Evolutionary conservation across 2,329 filamentous ascomycete genomes (phyloP).

Genomic region (Pseudogymnoascus sp.): DNA sequence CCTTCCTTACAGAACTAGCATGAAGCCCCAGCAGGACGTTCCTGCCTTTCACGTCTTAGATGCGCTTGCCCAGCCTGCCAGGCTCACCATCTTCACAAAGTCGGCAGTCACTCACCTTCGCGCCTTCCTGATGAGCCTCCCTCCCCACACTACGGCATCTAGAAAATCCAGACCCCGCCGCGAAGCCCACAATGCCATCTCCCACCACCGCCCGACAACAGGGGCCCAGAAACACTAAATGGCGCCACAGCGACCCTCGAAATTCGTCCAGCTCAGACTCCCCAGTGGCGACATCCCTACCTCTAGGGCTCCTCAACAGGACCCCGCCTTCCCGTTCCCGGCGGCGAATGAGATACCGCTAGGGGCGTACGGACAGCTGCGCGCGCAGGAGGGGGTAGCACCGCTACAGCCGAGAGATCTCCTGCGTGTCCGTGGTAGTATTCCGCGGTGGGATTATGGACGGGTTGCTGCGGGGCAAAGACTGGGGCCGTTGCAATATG

Average conservation of each 20-base stretch:
- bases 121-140: background rate
- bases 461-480: background rate
- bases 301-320: background rate
- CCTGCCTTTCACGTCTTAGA: background rate
- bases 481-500: background rate
- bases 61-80: background rate
- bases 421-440: background rate
- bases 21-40: background rate
- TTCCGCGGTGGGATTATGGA: background rate
- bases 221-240: background rate
- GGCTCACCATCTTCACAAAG: background rate
- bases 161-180: background rate
- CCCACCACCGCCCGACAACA: background rate
- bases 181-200: background rate
- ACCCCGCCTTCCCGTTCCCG: background rate
- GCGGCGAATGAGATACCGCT: background rate
- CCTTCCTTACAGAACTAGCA: background rate
- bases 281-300: background rate
- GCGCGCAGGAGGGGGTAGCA: background rate
- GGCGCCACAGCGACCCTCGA: background rate
- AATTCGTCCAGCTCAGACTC: background rate
- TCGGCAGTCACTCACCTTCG: background rate
- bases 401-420: background rate
- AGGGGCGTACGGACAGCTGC: background rate
- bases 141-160: background rate